Base-by-base conservation (phyloP, 129 eudicot genomes). In the Artemisia argyi region DNA sequence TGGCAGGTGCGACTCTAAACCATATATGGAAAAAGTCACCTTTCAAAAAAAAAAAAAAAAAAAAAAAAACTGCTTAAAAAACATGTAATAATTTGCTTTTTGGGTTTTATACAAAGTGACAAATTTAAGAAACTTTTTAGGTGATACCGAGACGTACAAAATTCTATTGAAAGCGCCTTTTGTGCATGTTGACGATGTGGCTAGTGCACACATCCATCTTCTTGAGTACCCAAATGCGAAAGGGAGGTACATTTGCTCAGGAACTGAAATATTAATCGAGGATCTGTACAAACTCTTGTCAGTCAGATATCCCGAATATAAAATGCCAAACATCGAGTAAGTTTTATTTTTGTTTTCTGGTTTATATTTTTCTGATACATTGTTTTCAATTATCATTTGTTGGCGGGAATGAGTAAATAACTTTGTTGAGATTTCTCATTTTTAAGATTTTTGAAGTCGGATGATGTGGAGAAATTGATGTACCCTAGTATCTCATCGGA, bases 221-320 rank as follows among this genome's bases (percentile, higher is more conserved):
- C 57, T 82, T 17, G 86, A 88, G 72, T 2, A 72, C 30, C 82
- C 84, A 11, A 52, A 75, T n/a, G 83, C 85, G 1, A 80, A 75
- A 63, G 90, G 95, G 68, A 74, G 95, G 69, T 88, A 85, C 81
- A 71, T 88, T 75, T 88, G 95, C 66, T 80, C 90, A 3, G 62
- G 76, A 11, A 4, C 66, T 19, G 83, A 79, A 22, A 62, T 82
- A 7, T 74, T 88, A 39, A 42, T 80, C 0, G 72, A 85, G 48
- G 60, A 80, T 42, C 7, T 88, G 53, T 46, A 70, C 14, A 65
- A 72, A 12, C 71, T 82, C 59, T 73, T 88, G 3, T 85, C 88
- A 0, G 69, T 65, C 17, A 80, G 47, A 68, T 85, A 88, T 55
- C 86, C 88, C 0, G 85, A 83, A 67, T 83, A 69, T 8, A 75